Evolutionary conservation across 768 basidiomycete species (phyloP).

Genomic region (Daedaleopsis sinensis): DNA sequence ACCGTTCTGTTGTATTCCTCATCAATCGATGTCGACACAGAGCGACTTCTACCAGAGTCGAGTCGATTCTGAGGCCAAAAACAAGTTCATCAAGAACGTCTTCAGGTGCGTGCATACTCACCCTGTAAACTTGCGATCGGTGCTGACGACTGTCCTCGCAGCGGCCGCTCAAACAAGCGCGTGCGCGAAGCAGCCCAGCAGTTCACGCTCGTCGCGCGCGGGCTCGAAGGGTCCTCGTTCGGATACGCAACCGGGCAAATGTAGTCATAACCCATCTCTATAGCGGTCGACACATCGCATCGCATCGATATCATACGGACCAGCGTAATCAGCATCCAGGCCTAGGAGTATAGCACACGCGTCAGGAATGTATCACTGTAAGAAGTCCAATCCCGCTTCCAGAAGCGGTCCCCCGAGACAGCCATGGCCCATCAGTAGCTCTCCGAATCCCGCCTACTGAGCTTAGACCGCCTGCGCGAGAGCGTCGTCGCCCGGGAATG

Average conservation of each 20-base stretch:
- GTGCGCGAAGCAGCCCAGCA: conserved; percentile 86
- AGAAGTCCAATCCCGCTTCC: background rate
- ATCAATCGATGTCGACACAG: conserved; percentile 38
- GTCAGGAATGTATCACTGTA: background rate
- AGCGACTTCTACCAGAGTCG: conserved; percentile 74
- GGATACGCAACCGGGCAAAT: conserved; percentile 62
- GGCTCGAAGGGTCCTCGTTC: conserved; percentile 83
- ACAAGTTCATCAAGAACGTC: conserved; percentile 74
- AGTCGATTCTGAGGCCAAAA: conserved; percentile 75
- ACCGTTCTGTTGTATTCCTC: background rate
- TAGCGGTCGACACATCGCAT: background rate
- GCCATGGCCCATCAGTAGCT: background rate
- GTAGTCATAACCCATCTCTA: conserved; percentile 12
- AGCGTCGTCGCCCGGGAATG: conserved; percentile 12
- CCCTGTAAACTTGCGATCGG: background rate
- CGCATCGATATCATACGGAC: background rate
- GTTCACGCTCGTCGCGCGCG: conserved; percentile 83
- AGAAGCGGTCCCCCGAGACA: too few relatives aligned
- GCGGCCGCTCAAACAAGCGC: conserved; percentile 71
- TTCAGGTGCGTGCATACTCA: conserved; percentile 50
- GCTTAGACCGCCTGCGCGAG: conserved; percentile 8
- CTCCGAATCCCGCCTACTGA: background rate
- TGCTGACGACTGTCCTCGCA: conserved; percentile 26
- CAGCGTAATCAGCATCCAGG: background rate
- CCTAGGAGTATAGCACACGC: background rate